Base-by-base conservation (phyloP, 352 stramenopile genomes). In the Nothophytophthora sp. region DNA sequence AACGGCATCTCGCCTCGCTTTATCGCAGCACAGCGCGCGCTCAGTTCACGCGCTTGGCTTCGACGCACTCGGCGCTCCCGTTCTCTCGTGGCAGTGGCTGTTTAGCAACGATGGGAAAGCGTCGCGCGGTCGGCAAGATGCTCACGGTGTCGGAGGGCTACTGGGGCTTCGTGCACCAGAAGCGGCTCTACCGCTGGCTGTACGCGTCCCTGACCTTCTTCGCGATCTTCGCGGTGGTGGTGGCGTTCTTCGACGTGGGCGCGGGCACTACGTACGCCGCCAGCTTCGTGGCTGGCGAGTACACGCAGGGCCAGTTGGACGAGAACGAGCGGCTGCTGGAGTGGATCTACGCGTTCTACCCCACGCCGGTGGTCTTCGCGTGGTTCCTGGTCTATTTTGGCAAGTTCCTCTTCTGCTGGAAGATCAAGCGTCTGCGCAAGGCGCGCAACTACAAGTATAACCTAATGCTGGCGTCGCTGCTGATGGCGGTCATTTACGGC, bases 401-500 rank as follows among this genome's bases (percentile, higher is more conserved):
- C 50, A 88, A 91, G 64, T 91, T 91, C 41, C 61, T 90, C 50
- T 88, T 82, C 39, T 78, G 75, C 65, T 82, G 69, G 62, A 73
- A 76, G 54, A 89, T 91, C 62, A 88, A 91, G 50, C 75, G 77
- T 0, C 67, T 91, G 50, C 73, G 81, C 49, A 88, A 88, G 53
- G 69, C 77, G 29, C 77, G 74, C 41, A 88, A 91, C 61, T 91
- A 88, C 70, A 86, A 86, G 52, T 91, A 91, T 73, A 91, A 91
- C 50, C 60, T 91, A 40, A 77, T 91, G 60, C 65, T 88, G 47
- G 63, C 68, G 23, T 85, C 76, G 8, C 60, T 91, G 25, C 52
- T 79, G 15, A 55, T 75, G 12, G 73, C 77, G 9, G 33, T 76
- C 11, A 55, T 81, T 46, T 91, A 91, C 54, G 71, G 50, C n/a